These are phyloP conservation scores for Malus sieversii DNA, from an alignment of 306 rosid genomes.

Conservation along the genomic window DNA sequence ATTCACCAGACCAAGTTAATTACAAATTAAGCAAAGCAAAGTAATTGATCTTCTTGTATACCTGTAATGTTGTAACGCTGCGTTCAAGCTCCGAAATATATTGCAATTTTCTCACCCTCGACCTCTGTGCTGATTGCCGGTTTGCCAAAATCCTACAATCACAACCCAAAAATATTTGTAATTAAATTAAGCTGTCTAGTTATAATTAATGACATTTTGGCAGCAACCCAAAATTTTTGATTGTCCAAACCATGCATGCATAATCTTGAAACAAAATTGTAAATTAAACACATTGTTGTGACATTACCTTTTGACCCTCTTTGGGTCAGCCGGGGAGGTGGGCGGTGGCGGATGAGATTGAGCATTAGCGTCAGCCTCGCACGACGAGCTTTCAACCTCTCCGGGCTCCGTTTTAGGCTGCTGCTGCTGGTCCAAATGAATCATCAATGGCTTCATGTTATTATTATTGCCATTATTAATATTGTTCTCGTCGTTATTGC, in stretches of 20 bases:
- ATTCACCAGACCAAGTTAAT: not conserved
- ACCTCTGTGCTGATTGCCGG: conserved; percentile 92
- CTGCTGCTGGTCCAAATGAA: conserved; percentile 6
- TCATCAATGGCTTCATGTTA: not conserved
- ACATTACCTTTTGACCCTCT: conserved; percentile 84
- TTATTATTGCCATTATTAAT: conserved; percentile 6
- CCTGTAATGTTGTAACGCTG: conserved; percentile 86
- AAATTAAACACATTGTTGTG: not conserved
- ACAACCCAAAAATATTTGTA: not conserved
- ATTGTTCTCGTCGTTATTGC: conserved; percentile 53
- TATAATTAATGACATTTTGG: not conserved
- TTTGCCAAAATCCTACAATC: conserved; percentile 68
- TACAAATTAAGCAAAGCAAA: not conserved
- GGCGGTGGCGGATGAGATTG: conserved; percentile 16
- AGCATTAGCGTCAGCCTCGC: conserved; percentile 27
- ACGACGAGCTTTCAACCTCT: conserved; percentile 50
- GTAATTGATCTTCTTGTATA: not conserved
- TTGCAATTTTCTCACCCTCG: conserved; percentile 85
- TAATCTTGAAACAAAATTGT: not conserved
- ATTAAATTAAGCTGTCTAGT: not conserved
- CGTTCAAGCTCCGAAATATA: conserved; percentile 89
- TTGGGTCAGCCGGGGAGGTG: conserved; percentile 47
- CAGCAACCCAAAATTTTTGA: not conserved
- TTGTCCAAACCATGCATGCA: not conserved
- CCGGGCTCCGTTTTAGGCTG: conserved; percentile 54